Conservation (phyloP, 2,329 filamentous ascomycete genomes). For the Aschersonia sp. region DNA sequence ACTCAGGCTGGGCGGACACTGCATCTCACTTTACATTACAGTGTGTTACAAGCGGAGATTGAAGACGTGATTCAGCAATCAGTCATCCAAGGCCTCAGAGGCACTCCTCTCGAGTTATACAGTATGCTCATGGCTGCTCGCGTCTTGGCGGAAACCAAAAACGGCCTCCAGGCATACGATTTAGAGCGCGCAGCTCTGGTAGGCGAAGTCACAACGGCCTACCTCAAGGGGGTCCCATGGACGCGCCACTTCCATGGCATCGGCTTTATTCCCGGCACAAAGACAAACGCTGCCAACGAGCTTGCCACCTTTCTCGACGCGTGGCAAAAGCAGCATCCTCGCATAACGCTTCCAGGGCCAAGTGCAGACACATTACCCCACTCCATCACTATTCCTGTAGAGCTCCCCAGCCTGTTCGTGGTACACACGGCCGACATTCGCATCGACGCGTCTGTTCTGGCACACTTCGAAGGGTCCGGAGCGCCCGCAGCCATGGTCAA, state of each 20-base stretch:
- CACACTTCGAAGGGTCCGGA: slow-evolving; percentile 16
- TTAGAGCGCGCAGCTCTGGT: slow-evolving; percentile 42
- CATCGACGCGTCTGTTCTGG: slow-evolving; percentile 25
- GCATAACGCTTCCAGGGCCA: slow-evolving; percentile 11
- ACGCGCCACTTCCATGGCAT: slow-evolving; percentile 33
- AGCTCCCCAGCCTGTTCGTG: slow-evolving; percentile 70
- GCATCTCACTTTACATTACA: slow-evolving; percentile 61
- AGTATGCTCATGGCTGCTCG: slow-evolving; percentile 29
- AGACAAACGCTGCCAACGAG: slow-evolving; percentile 14
- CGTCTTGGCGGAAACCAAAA: slow-evolving; percentile 28
- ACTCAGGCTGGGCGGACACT: slow-evolving; percentile 28
- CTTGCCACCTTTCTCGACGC: slow-evolving; percentile 14
- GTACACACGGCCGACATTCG: slow-evolving; percentile 65
- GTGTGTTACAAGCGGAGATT: slow-evolving; percentile 62
- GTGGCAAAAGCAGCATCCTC: slow-evolving; percentile 17
- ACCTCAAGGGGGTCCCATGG: slow-evolving; percentile 33
- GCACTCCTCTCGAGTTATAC: slow-evolving; percentile 28
- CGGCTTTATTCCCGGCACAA: slow-evolving; percentile 22
- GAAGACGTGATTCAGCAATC: slow-evolving; percentile 30
- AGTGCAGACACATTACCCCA: slow-evolving; percentile 14
- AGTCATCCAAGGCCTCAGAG: slow-evolving; percentile 23
- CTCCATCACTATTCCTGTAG: slow-evolving; percentile 78
- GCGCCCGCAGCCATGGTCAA: slow-evolving; percentile 41
- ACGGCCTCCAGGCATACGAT: slow-evolving; percentile 30
- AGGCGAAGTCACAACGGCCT: slow-evolving; percentile 32